These are phyloP conservation scores for Cladobotryum mycophilum DNA, from an alignment of 2,329 filamentous ascomycete genomes.

Conservation along the genomic window DNA sequence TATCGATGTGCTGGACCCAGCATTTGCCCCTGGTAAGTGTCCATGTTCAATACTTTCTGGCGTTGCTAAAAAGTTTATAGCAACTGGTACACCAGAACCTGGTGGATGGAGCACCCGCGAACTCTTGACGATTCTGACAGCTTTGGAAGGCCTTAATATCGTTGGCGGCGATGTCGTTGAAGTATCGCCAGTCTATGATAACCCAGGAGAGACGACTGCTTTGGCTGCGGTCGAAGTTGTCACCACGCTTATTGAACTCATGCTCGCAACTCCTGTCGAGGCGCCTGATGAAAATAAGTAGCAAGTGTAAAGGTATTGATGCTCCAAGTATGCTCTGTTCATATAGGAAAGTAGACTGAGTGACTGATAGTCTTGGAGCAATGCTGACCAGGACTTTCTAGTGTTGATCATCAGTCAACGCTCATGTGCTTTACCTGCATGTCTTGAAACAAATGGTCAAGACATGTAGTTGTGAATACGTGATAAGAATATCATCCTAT, in stretches of 20 bases:
- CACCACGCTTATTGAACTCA: slow-evolving; percentile 15
- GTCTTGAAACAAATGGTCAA: no score
- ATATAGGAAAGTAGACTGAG: no score
- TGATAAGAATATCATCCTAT: no score
- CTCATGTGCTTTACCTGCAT: no score
- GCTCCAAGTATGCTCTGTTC: no score
- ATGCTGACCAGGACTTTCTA: no score
- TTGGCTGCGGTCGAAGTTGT: slow-evolving; percentile 74
- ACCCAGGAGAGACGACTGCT: slow-evolving; percentile 67
- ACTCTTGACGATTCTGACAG: slow-evolving; percentile 69
- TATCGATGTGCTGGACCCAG: slow-evolving; percentile 74
- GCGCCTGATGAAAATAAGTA: neutral
- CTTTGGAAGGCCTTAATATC: slow-evolving; percentile 70
- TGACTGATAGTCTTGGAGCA: no score
- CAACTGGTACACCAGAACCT: slow-evolving; percentile 76
- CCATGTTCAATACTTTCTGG: no score
- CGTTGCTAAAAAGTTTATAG: slow-evolving; percentile 29
- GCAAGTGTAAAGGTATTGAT: no score
- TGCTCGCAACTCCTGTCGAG: slow-evolving; percentile 15
- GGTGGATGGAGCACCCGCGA: slow-evolving; percentile 83
- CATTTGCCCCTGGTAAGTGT: slow-evolving; percentile 17
- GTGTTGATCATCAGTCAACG: no score
- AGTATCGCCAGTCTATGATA: slow-evolving; percentile 77
- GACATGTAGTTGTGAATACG: no score
- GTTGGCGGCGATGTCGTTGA: slow-evolving; percentile 83